phyloP scores from a whole-genome alignment of 148 eudicot genomes.

The Rhododendron simsii region DNA sequence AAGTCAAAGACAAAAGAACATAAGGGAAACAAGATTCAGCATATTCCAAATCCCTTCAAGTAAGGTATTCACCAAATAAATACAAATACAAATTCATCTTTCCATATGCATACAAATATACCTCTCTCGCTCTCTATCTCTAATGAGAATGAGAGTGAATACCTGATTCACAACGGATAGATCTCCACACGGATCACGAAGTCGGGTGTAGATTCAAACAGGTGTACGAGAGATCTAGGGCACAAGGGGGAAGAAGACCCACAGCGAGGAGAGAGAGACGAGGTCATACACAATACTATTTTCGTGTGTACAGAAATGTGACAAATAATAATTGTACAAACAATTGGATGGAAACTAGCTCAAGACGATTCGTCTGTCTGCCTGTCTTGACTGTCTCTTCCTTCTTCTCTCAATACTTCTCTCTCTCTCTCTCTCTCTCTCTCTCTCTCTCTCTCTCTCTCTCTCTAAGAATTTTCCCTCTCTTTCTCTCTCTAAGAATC shows the following conservation, averaged over 20 bases:
- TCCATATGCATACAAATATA: not conserved
- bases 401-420: not conserved
- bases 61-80: not conserved
- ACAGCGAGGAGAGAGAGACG: not conserved
- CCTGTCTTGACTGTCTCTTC: not conserved
- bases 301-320: not conserved
- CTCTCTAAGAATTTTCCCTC: not conserved
- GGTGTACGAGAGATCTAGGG: constrained; percentile 22
- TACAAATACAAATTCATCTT: not conserved
- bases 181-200: not conserved
- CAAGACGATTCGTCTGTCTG: not conserved
- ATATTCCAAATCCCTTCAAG: not conserved
- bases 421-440: not conserved
- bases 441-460: not conserved
- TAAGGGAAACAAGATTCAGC: not conserved
- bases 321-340: not conserved
- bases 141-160: constrained; percentile 11
- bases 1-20: not conserved
- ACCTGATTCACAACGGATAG: constrained; percentile 11
- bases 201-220: not conserved
- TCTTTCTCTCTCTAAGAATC: not conserved
- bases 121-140: not conserved
- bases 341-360: not conserved
- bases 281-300: not conserved
- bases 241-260: constrained; percentile 3